Base-by-base conservation (phyloP, 345 rosid species). In the Clausena lansium region DNA sequence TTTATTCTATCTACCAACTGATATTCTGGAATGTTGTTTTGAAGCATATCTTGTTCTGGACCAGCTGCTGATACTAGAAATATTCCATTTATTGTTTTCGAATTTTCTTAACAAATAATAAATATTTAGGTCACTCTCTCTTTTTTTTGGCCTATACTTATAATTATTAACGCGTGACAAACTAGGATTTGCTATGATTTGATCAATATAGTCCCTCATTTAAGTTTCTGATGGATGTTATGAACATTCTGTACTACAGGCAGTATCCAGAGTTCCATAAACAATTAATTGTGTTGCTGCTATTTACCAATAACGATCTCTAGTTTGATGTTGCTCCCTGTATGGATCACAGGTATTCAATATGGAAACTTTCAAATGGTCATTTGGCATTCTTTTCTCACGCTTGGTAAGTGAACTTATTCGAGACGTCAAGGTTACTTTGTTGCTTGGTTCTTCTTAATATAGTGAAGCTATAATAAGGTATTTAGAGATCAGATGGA, bases 311-410 rank as follows among this genome's bases (percentile, higher is more conserved):
- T 73, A 25, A 74, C 15, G 10, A 33, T 25, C 25, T 67, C 67
- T 67, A 78, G 1, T 79, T 70, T 76, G 69, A 83, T 67, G 50
- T 59, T 83, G 74, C 70, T 66, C 36, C 57, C 20, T 64, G 72
- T 67, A 54, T 82, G 60, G 45, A 63, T 36, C 83, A 64, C 87
- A 95, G 98, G 95, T 91, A 62, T 95, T 90, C 84, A 95, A 95
- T 81, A 76, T 90, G 66, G 98, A 93, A 80, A 90, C 94, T 20
- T 95, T 95, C 91, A 93, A 78, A 79, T 95, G 99, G 99, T 93
- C 99, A 63, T 93, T 95, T 68, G 98, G 99, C 67, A 95, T 95
- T 77, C 91, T 95, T 57, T 93, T 95, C 89, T 95, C 99, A 47
- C 94, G 98, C 67, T 87, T 95, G 97, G 99, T 95, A 86, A 87